Percentiles rank a stretch among this genome's conserved stretches.
Conservation (phyloP, 495 filamentous ascomycete species). For the Trypethelium eluteriae region DNA sequence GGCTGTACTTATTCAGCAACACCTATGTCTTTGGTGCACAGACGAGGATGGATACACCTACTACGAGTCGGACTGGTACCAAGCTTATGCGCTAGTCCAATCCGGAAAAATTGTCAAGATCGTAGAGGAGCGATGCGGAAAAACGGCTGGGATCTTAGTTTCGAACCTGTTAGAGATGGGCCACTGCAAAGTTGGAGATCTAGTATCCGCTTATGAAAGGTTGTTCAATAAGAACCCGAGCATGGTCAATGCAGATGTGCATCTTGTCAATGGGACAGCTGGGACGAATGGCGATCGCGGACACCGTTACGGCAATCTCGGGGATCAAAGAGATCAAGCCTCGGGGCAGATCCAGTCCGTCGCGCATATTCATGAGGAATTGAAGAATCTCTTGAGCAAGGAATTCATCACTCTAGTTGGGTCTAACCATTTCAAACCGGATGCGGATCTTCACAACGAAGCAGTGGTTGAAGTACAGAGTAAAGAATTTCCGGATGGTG, state of each 20-base stretch:
- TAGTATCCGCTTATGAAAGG: slow-evolving; percentile 43
- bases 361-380: slow-evolving; percentile 37
- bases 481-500: slow-evolving; percentile 28
- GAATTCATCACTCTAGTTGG: slow-evolving; percentile 46
- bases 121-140: slow-evolving; percentile 61
- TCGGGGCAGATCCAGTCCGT: slow-evolving; percentile 13
- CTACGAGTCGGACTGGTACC: slow-evolving; percentile 69
- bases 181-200: slow-evolving; percentile 63
- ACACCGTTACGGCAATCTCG: slow-evolving; percentile 13
- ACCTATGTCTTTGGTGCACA: slow-evolving; percentile 69
- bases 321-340: neutral
- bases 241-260: slow-evolving; percentile 13
- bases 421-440: slow-evolving; percentile 46
- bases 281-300: slow-evolving; percentile 22
- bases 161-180: slow-evolving; percentile 68
- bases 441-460: slow-evolving; percentile 44
- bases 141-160: slow-evolving; percentile 60
- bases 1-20: slow-evolving; percentile 77
- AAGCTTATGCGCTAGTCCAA: slow-evolving; percentile 72
- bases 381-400: slow-evolving; percentile 42
- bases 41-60: slow-evolving; percentile 45
- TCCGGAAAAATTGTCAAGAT: slow-evolving; percentile 74
- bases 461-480: slow-evolving; percentile 40
- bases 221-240: slow-evolving; percentile 20
- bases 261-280: slow-evolving; percentile 28